A percentile compares a stretch with the other conserved stretches of the same genome.
These are phyloP conservation scores for Podospora pseudoanserina DNA, from an alignment of 495 filamentous ascomycete genomes.

Conservation along the genomic window DNA sequence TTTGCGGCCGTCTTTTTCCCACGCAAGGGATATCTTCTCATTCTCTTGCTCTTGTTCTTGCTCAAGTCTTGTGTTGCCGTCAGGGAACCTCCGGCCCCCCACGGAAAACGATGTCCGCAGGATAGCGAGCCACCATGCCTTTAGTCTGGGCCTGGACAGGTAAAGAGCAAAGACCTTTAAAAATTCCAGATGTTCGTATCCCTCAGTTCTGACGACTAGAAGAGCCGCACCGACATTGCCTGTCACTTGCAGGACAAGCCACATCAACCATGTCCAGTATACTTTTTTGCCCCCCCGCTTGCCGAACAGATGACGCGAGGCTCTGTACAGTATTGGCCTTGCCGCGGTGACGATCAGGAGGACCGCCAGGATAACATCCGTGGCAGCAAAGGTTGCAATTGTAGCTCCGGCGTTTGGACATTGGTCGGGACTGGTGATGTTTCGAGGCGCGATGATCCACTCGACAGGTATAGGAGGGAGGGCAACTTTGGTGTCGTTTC, in stretches of 20 bases:
- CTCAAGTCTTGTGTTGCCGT: background rate
- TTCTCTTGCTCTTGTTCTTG: background rate
- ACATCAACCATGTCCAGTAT: background rate
- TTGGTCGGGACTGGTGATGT: conserved; percentile 5
- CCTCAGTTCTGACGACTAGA: background rate
- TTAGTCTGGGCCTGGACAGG: background rate
- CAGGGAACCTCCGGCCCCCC: background rate
- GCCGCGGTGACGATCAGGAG: background rate
- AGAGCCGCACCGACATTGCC: background rate
- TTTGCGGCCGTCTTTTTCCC: background rate
- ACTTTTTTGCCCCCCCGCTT: background rate
- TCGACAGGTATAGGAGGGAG: conserved; percentile 2
- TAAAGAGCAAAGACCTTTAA: background rate
- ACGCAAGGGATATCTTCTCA: background rate
- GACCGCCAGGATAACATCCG: background rate
- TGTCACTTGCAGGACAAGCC: background rate
- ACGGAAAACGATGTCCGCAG: background rate
- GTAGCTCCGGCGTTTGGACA: background rate
- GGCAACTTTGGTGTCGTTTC: background rate
- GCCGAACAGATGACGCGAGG: background rate
- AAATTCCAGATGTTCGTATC: background rate
- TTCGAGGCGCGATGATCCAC: conserved; percentile 8
- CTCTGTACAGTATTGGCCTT: background rate
- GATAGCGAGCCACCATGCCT: background rate
- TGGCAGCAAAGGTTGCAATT: background rate